Evolutionary conservation across 2,329 filamentous ascomycete species (phyloP), one percentile per base, ranked within the genome.

Genomic region (Apiospora pterosperma): DNA sequence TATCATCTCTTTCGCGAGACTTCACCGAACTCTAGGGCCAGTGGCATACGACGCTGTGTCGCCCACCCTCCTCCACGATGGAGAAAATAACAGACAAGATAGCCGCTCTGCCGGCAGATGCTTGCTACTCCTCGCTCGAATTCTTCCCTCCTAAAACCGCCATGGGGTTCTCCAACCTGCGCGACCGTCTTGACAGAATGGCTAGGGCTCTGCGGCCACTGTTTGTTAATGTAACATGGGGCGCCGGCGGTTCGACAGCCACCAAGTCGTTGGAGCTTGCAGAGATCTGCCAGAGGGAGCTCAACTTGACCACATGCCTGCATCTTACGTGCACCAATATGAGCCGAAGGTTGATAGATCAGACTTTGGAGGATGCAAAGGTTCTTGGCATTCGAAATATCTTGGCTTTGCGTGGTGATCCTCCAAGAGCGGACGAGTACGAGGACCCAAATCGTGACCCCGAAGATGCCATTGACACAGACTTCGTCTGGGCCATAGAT

Each of bases 281-380:
- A 58, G 95, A 98, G 80, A 88, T 98, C 72, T 97, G 94, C 78
- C 96, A 98, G 81, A 86, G 93, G 67, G 93, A 97, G 79, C 81
- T 98, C 63, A 92, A 92, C 65, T 84, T 99, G 65, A 98, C 96
- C 48, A 99, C 96, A 67, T 97, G 96, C 77, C 83, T 99, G 69
- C 96, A 99, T 77, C 82, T 99, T 70, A 99, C 96, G 3, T 99
- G 96, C 79, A 99, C 96, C 63, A 98, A 99, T 77, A 98, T 98
- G 95, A 96, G 91, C 76, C 88, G 90, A 69, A 85, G 85, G 61
- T 80, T 97, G 71, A 89, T 99, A 66, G 96, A 99, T 73, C 90
- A 94, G 75, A 92, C 95, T 0, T 81, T 99, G 69, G 92, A 96
- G 72, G 92, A 96, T 74, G 95, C 95, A 59, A 97, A 96, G 79